These are phyloP conservation scores for Pleurotus tuoliensis DNA, from an alignment of 768 basidiomycete genomes.

Conservation along the genomic window DNA sequence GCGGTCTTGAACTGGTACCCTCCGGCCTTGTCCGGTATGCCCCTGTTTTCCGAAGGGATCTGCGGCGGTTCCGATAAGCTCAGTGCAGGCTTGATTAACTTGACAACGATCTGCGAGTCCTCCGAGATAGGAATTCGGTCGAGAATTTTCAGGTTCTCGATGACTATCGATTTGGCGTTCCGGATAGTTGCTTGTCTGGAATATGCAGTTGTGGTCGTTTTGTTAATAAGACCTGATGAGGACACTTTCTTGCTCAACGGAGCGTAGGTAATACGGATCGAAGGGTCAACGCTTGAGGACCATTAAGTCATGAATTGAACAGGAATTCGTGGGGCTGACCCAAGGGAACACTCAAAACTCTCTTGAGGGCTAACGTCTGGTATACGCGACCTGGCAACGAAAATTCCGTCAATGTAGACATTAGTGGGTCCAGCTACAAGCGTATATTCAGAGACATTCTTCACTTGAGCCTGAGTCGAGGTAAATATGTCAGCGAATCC, in stretches of 20 bases:
- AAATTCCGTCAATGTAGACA: constrained; percentile 26
- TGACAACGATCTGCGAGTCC: neutral
- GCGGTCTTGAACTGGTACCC: too few species aligned
- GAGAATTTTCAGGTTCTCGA: constrained; percentile 10
- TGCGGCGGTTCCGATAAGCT: neutral
- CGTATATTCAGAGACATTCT: too few species aligned
- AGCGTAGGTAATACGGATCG: constrained; percentile 2
- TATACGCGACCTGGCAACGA: constrained; percentile 21
- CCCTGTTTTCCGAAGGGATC: neutral
- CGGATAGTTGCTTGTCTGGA: constrained; percentile 8
- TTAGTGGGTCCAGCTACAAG: constrained; percentile 19
- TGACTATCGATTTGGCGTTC: constrained; percentile 12
- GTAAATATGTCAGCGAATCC: too few species aligned
- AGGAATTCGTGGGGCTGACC: too few species aligned
- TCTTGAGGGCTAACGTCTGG: constrained; percentile 20
- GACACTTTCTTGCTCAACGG: neutral
- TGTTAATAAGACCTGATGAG: neutral
- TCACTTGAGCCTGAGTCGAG: too few species aligned
- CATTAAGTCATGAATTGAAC: neutral
- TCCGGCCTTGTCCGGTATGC: too few species aligned
- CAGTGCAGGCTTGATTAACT: neutral
- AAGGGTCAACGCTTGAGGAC: neutral
- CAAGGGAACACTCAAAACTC: neutral
- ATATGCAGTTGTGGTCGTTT: neutral
- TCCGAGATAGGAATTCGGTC: constrained; percentile 13